Evolutionary conservation across 257 asterid genomes (phyloP).

Genomic region (Solanum medicagineum): DNA sequence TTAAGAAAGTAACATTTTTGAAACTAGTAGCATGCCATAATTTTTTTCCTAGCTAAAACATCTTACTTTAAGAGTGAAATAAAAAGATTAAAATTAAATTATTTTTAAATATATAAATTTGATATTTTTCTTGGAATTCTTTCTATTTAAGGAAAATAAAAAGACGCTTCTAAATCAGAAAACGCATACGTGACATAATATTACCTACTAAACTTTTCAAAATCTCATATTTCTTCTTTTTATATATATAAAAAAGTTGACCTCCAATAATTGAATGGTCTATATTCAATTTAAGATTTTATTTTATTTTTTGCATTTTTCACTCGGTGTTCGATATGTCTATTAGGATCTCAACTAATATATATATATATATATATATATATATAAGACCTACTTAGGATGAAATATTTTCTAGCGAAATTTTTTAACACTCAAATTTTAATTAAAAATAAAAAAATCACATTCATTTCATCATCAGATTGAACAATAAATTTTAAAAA

Average conservation of each 20-base stretch:
- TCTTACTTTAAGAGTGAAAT: background rate
- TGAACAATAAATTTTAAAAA: background rate
- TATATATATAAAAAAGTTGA: background rate
- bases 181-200: background rate
- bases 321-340: accelerated
- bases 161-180: background rate
- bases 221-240: background rate
- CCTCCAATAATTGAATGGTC: background rate
- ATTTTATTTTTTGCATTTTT: background rate
- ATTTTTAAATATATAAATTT: background rate
- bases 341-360: background rate
- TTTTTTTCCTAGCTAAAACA: background rate
- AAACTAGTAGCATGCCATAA: background rate
- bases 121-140: background rate
- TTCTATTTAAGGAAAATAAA: background rate
- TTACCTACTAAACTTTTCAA: background rate
- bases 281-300: background rate
- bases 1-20: too few relatives aligned
- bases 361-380: background rate
- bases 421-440: background rate
- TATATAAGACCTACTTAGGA: background rate
- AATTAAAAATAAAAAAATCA: background rate
- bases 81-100: background rate
- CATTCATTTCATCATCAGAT: background rate
- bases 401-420: accelerated